phyloP scores from a whole-genome alignment of 2,329 filamentous ascomycete species.

The Aureobasidium namibiae region DNA sequence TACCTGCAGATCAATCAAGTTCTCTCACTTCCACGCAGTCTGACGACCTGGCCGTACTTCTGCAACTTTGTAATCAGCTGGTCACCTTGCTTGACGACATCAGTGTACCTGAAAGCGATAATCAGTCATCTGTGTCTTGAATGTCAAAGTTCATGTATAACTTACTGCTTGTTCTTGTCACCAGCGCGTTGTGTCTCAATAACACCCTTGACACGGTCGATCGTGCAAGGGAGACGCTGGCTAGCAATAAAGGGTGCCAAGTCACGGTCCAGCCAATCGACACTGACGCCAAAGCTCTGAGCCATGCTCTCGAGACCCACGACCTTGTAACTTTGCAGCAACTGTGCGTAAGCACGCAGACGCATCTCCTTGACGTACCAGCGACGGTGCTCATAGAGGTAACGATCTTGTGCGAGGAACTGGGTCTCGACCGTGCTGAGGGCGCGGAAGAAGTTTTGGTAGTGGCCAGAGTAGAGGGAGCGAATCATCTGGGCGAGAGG shows the following conservation, averaged over 20 bases:
- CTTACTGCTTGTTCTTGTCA: conserved; percentile 92
- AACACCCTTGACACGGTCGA: conserved; percentile 91
- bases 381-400: conserved; percentile 87
- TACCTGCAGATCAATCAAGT: background rate
- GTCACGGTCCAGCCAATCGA: conserved; percentile 89
- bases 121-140: no score
- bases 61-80: conserved; percentile 97
- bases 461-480: conserved; percentile 88
- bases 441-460: conserved; percentile 86
- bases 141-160: background rate
- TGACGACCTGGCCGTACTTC: conserved; percentile 96
- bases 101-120: conserved; percentile 55
- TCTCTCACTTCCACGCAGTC: conserved; percentile 87
- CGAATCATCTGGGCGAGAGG: conserved; percentile 80
- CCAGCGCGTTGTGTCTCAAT: conserved; percentile 97
- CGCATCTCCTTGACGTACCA: conserved; percentile 99
- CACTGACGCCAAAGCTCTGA: conserved; percentile 88
- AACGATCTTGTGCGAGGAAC: conserved; percentile 89
- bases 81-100: conserved; percentile 95
- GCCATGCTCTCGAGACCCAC: conserved; percentile 98
- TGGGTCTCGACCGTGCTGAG: conserved; percentile 84
- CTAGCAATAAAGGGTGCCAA: conserved; percentile 95
- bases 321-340: conserved; percentile 93
- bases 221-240: conserved; percentile 90
- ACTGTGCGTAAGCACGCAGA: conserved; percentile 88